Percentiles rank a stretch among this genome's conserved stretches.
Evolutionary conservation across 2,329 filamentous ascomycete genomes (phyloP).

Genomic region (Penicillium olsonii): DNA sequence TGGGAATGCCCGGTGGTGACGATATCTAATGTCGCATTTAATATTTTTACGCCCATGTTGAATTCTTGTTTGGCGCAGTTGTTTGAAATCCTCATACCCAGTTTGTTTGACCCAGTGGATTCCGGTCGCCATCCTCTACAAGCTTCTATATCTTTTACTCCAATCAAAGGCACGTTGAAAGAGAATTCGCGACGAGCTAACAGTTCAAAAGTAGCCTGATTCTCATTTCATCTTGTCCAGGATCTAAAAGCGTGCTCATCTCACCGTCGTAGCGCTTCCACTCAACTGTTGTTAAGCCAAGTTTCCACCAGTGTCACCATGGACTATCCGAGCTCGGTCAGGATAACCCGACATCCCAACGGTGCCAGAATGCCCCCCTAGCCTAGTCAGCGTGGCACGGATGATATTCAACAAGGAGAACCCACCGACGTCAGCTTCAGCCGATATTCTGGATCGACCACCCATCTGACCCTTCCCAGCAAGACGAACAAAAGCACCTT

Average conservation of each 20-base stretch:
- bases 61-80: background rate
- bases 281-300: background rate
- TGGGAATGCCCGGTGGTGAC: constrained; percentile 39
- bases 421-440: constrained; percentile 30
- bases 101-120: background rate
- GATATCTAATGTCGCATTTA: constrained; percentile 23
- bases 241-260: background rate
- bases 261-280: background rate
- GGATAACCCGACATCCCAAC: constrained; percentile 21
- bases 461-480: constrained; percentile 20
- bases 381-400: constrained; percentile 7
- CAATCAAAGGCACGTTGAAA: too few species aligned
- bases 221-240: background rate
- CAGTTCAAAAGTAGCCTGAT: too few species aligned
- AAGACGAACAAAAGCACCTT: constrained; percentile 28
- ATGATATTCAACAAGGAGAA: background rate
- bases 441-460: constrained; percentile 23
- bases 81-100: constrained; percentile 7
- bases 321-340: constrained; percentile 4
- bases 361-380: constrained; percentile 29
- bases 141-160: too few species aligned
- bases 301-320: background rate
- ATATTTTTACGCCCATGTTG: background rate
- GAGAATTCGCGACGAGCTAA: too few species aligned
- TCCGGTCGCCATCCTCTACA: background rate